These are phyloP conservation scores for Capronia epimyces DNA, from an alignment of 2,329 filamentous ascomycete species.

Conservation along the genomic window DNA sequence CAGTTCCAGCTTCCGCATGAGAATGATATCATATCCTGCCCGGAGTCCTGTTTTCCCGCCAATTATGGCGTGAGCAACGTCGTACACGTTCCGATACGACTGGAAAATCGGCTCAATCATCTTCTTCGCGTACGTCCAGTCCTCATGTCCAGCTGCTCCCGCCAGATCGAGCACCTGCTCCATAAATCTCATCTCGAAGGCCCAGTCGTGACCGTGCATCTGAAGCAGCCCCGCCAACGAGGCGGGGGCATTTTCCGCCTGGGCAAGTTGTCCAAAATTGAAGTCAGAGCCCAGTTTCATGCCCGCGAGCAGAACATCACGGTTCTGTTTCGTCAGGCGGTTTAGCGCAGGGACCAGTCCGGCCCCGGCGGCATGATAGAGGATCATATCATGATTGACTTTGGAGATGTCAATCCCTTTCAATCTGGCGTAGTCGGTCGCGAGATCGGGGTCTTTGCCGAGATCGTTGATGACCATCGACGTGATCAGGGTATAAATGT, in stretches of 20 bases:
- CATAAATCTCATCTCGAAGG: constrained; percentile 35
- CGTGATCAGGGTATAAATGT: constrained; percentile 33
- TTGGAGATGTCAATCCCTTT: constrained; percentile 12
- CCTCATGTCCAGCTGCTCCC: constrained; percentile 33
- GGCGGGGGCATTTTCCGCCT: constrained; percentile 35
- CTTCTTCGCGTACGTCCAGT: constrained; percentile 27
- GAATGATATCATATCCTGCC: constrained; percentile 33
- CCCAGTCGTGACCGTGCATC: constrained; percentile 29
- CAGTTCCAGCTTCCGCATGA: constrained; percentile 28
- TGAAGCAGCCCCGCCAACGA: constrained; percentile 30
- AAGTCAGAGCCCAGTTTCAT: constrained; percentile 35
- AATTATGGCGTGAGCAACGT: constrained; percentile 31
- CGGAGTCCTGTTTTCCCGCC: constrained; percentile 18
- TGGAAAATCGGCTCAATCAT: constrained; percentile 34
- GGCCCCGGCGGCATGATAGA: constrained; percentile 30
- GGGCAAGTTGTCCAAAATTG: constrained; percentile 38
- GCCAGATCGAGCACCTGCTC: constrained; percentile 38
- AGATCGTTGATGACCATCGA: constrained; percentile 37
- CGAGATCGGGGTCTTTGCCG: constrained; percentile 36
- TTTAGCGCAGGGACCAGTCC: constrained; percentile 31
- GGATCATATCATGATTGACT: constrained; percentile 34
- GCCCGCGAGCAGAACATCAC: constrained; percentile 31
- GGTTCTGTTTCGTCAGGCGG: constrained; percentile 21
- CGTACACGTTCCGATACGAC: constrained; percentile 30
- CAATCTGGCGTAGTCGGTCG: constrained; percentile 21